These are phyloP conservation scores for Fusarium heterosporum DNA, from an alignment of 2,329 filamentous ascomycete species.

Conservation along the genomic window DNA sequence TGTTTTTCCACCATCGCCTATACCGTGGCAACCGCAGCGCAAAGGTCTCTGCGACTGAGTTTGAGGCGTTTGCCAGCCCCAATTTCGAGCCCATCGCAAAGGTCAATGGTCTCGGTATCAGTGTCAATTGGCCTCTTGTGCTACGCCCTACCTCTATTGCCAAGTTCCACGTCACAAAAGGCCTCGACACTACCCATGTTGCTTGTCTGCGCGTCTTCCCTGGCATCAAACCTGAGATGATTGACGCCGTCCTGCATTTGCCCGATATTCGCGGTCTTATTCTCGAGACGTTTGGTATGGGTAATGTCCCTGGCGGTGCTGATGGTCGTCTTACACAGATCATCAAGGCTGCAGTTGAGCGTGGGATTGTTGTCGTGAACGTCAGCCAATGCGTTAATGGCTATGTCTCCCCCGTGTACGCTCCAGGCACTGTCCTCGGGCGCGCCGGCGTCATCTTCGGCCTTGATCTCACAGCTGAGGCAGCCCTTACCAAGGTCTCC, in stretches of 20 bases:
- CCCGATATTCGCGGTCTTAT: slow-evolving; percentile 84
- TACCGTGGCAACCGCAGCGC: slow-evolving; percentile 90
- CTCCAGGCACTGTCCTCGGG: slow-evolving; percentile 80
- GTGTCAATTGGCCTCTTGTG: slow-evolving; percentile 83
- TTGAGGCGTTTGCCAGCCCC: slow-evolving; percentile 89
- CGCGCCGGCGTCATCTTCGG: slow-evolving; percentile 89
- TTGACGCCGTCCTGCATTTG: slow-evolving; percentile 82
- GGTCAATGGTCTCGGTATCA: slow-evolving; percentile 83
- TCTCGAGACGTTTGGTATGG: slow-evolving; percentile 92
- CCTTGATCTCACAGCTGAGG: slow-evolving; percentile 89
- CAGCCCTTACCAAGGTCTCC: slow-evolving; percentile 89
- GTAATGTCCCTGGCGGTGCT: slow-evolving; percentile 86
- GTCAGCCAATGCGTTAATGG: slow-evolving; percentile 88
- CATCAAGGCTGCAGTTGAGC: slow-evolving; percentile 79
- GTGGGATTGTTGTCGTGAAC: slow-evolving; percentile 88
- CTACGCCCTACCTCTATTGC: slow-evolving; percentile 79
- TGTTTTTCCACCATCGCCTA: slow-evolving; percentile 93
- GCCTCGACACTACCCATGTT: slow-evolving; percentile 87
- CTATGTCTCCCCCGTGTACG: slow-evolving; percentile 82
- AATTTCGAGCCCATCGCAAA: slow-evolving; percentile 85
- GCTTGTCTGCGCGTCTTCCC: slow-evolving; percentile 92
- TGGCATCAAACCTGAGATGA: slow-evolving; percentile 92
- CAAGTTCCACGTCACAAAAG: slow-evolving; percentile 78
- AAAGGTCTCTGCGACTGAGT: slow-evolving; percentile 87
- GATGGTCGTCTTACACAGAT: slow-evolving; percentile 84